Conservation (phyloP, 306 rosid species). For the Arachis hypogaea region DNA sequence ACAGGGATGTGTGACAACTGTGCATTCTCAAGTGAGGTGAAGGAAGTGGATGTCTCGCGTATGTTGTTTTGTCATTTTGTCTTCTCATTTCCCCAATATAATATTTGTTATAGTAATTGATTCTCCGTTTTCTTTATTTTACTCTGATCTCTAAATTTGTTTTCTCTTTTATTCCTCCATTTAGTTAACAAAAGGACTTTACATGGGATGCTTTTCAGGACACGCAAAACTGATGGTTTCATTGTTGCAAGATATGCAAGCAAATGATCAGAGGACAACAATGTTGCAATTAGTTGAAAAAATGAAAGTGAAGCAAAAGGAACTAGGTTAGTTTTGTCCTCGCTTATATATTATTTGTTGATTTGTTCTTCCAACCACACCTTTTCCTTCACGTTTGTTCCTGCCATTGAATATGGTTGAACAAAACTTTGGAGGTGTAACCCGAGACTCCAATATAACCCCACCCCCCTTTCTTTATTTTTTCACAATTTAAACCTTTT, state of each 20-base stretch:
- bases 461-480: no score
- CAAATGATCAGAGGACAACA: constrained; percentile 76
- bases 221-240: constrained; percentile 75
- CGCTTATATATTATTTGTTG: constrained; percentile 4
- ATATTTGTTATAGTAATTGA: constrained; percentile 10
- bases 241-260: constrained; percentile 72
- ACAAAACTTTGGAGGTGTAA: constrained; percentile 13
- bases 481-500: constrained; percentile 8
- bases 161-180: constrained; percentile 9
- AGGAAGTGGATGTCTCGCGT: constrained; percentile 77
- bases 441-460: constrained; percentile 3
- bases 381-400: constrained; percentile 1
- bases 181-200: constrained; percentile 29
- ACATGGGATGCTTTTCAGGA: constrained; percentile 59
- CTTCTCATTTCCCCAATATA: constrained; percentile 12
- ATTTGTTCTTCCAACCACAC: constrained; percentile 13
- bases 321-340: constrained; percentile 61
- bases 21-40: constrained; percentile 72
- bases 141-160: constrained; percentile 1
- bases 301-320: constrained; percentile 75
- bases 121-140: constrained; percentile 19
- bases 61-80: constrained; percentile 47
- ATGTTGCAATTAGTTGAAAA: constrained; percentile 86
- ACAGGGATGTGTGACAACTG: constrained; percentile 95
- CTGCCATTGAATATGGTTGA: constrained; percentile 2